A percentile compares a stretch with the other conserved stretches of the same genome.
These are phyloP conservation scores for Microdochium trichocladiopsis DNA, from an alignment of 2,329 filamentous ascomycete species.

Conservation along the genomic window DNA sequence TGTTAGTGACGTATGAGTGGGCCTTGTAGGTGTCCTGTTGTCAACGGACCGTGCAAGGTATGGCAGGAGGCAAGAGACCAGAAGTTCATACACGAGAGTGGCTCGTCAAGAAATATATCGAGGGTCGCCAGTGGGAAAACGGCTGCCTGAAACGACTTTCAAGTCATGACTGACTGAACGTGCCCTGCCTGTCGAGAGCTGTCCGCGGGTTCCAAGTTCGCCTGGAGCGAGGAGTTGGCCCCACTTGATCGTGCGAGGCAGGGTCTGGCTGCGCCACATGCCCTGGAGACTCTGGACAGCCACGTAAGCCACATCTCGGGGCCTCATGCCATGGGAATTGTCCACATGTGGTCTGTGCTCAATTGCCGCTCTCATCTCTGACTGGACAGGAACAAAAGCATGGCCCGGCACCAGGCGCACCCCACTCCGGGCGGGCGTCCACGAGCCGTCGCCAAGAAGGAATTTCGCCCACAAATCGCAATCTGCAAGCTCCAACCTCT, in stretches of 20 bases:
- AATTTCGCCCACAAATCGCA: slow-evolving; percentile 13
- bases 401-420: not conserved
- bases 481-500: not conserved
- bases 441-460: slow-evolving; percentile 1
- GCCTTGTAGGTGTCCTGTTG: not conserved
- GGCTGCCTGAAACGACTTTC: no score
- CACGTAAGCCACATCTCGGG: slow-evolving; percentile 10
- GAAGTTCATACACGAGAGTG: no score
- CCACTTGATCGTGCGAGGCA: no score
- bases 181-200: no score
- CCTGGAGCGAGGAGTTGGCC: no score
- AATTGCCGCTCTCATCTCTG: slow-evolving; percentile 1
- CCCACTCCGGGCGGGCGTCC: not conserved
- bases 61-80: no score
- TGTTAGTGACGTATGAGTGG: slow-evolving; percentile 1
- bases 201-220: no score
- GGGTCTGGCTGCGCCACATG: slow-evolving; percentile 11
- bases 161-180: no score
- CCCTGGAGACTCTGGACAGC: not conserved
- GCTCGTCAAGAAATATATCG: not conserved
- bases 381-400: slow-evolving; percentile 1
- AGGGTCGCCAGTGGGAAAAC: no score
- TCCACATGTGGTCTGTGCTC: slow-evolving; percentile 8
- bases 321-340: slow-evolving; percentile 1
- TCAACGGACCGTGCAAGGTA: slow-evolving; percentile 14